Evolutionary conservation across 805 yeast genomes (phyloP), one percentile per base, ranked within the genome.

Genomic region (Yueomyces sp.): DNA sequence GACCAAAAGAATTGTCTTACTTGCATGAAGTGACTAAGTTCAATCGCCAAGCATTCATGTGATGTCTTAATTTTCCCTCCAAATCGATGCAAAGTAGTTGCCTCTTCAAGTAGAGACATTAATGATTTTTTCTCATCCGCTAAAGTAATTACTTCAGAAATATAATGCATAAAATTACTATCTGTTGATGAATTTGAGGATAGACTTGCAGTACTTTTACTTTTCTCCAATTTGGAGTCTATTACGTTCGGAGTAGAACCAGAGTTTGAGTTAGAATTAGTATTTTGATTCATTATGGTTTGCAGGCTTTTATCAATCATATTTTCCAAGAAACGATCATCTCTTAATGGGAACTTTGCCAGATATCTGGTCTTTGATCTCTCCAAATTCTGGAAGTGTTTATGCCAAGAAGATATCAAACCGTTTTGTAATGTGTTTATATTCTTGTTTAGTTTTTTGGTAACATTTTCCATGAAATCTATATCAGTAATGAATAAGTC

Each of bases 31-130:
- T 71, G 74, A 42, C 79, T 78, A 26, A 80, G 63, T 55, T 79
- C 82, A 42, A 75, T 70, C 1, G 88, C 87, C 3, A 81, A 49
- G 2, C 58, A 51, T 52, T 82, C 90, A 57, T 82, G 84, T n/a
- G 64, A 5, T 5, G n/a, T 11, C 5, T 34, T 34, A 9, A 34
- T 34, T 34, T 34, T 34, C 8, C 26, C 26, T 9, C 26, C 26
- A 34, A 34, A 34, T n/a, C 37, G 8, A 5, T n/a, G 12, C n/a
- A 34, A 34, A 9, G 26, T 11, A 34, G 6, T 30, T 9, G 9
- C 6, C 6, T 6, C 2, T 6, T 30, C 33, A 6, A 30, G 9
- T 30, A 30, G 6, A 30, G 6, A 6, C 33, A 6, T 9, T 9
- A 30, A 30, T 6, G 9, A 9, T 6, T 6, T 30, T 6, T 9